Evolutionary conservation across 139 green algal genomes (phyloP), one percentile per base, ranked within the genome.

Genomic region (Ettlia oleoabundans): DNA sequence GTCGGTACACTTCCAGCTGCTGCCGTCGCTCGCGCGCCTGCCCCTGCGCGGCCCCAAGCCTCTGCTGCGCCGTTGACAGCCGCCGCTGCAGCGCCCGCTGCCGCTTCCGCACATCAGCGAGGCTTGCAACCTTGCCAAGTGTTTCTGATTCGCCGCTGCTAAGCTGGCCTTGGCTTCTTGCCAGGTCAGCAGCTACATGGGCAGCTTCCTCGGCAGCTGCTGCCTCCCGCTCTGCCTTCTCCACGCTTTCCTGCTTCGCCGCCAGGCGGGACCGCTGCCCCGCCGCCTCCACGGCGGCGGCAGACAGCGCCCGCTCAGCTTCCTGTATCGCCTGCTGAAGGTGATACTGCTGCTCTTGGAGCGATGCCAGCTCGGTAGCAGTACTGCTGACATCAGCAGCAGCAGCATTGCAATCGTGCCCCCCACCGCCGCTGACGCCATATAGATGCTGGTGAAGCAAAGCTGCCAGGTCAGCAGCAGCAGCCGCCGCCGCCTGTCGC

Each of bases 41-140:
- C 10, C 75, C 75, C 40, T 81, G 75, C 15, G 75, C 75, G 10
- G 58, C 58, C 38, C 75, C 75, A 38, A 72, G 58, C 58, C 58
- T 37, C n/a, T 61, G 38, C 75, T 81, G 75, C 8, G 38, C 38
- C 0, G 1, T 30, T 4, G 58, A 55, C n/a, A 71, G 28, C 38
- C 38, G 75, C 15, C 40, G 75, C 58, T 61, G 75, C 75, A 72
- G 32, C n/a, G 5, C 42, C 28, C 26, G n/a, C 15, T 3, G 58
- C 58, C n/a, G 30, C 21, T 42, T 22, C 75, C 55, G 15, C n/a
- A 52, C 75, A 2, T 70, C 58, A 0, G 3, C 40, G 0, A 62
- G n/a, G 26, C n/a, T 28, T 55, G 67, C 67, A 10, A 32, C 21
- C 37, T 52, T 42, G 30, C 1, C 66, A 70, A 35, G 0, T 24